These are phyloP conservation scores for Cladosporium sp. DNA, from an alignment of 2,329 filamentous ascomycete genomes.

Conservation along the genomic window DNA sequence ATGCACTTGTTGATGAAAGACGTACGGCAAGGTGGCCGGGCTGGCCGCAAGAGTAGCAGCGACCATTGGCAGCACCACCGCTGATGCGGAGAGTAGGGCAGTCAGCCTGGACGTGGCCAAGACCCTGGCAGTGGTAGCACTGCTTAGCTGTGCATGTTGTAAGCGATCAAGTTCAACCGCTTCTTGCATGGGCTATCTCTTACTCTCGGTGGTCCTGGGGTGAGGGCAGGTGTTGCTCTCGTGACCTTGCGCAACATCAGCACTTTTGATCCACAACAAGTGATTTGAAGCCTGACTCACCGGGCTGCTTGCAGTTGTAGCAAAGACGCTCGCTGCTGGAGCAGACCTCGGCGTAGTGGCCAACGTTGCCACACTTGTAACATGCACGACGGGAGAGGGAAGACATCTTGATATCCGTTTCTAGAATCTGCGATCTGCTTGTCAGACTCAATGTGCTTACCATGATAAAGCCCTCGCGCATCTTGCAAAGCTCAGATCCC, in stretches of 20 bases:
- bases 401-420: conserved; percentile 14
- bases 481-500: not conserved
- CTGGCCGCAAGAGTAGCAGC: conserved; percentile 96
- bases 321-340: conserved; percentile 96
- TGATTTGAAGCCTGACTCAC: conserved; percentile 44
- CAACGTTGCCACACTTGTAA: conserved; percentile 52
- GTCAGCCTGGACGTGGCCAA: conserved; percentile 97
- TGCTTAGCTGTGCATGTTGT: conserved; percentile 68
- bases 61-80: conserved; percentile 72
- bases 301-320: conserved; percentile 98
- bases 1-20: conserved; percentile 19
- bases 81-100: conserved; percentile 94
- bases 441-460: conserved; percentile 2
- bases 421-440: conserved; percentile 7
- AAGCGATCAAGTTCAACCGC: conserved; percentile 14
- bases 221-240: conserved; percentile 97
- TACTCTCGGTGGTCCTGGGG: conserved; percentile 89
- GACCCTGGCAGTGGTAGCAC: conserved; percentile 99
- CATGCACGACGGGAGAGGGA: conserved; percentile 51
- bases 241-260: conserved; percentile 58
- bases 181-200: conserved; percentile 28
- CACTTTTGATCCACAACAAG: conserved; percentile 24
- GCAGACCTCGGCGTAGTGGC: conserved; percentile 76
- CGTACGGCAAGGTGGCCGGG: conserved; percentile 85
- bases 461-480: not conserved